Conservation (phyloP, 139 green algal genomes). For the Chlorella sorokiniana region DNA sequence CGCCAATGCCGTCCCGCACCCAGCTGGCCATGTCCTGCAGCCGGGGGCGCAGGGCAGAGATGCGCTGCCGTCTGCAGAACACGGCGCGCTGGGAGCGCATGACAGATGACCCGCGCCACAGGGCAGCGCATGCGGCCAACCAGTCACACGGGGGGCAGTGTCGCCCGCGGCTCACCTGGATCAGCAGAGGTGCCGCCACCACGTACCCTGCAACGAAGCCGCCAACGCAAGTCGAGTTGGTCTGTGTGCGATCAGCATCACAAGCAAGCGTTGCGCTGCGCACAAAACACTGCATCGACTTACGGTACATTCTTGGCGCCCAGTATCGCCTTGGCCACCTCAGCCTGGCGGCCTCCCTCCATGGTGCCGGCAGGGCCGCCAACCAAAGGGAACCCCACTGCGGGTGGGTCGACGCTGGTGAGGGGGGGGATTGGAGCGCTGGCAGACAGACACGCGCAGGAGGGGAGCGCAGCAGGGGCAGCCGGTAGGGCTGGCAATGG, state of each 20-base stretch:
- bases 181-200: conserved; percentile 93
- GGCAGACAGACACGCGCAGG: no score
- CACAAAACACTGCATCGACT: no score
- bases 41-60: not conserved
- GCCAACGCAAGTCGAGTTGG: no score
- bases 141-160: not conserved
- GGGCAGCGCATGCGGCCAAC: not conserved
- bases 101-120: not conserved
- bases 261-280: no score
- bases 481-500: not conserved
- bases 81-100: not conserved
- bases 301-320: conserved; percentile 93
- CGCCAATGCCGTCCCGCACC: conserved; percentile 75
- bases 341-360: conserved; percentile 87
- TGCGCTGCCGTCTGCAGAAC: no score
- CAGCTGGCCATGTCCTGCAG: conserved; percentile 81
- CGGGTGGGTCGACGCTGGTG: no score
- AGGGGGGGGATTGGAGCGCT: no score
- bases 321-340: conserved; percentile 90
- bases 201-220: no score
- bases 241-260: no score
- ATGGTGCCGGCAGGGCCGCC: conserved; percentile 91
- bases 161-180: conserved; percentile 64
- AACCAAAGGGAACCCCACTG: conserved; percentile 94
- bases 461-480: not conserved